Evolutionary conservation across 305 asterid genomes (phyloP).

Genomic region (Fraxinus albicans): DNA sequence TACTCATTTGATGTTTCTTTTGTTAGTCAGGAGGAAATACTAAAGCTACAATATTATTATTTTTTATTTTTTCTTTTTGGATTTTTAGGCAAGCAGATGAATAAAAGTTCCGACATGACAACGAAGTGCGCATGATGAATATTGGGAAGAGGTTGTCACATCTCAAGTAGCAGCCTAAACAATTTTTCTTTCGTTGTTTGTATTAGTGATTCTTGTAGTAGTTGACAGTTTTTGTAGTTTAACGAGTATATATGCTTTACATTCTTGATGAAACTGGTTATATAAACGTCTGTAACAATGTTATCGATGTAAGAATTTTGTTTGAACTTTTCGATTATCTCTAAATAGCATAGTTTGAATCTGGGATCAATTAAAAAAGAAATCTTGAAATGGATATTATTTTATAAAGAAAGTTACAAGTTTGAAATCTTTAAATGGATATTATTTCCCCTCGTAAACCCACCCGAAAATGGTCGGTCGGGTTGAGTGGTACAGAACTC

Average conservation of each 20-base stretch:
- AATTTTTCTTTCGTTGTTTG: background rate
- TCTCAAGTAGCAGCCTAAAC: background rate
- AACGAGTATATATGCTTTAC: background rate
- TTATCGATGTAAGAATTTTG: background rate
- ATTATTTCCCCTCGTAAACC: too few relatives aligned
- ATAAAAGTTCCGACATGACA: background rate
- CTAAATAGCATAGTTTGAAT: background rate
- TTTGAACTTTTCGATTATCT: background rate
- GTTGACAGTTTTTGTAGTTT: background rate
- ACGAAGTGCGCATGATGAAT: background rate
- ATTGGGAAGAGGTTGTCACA: background rate
- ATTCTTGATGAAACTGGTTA: background rate
- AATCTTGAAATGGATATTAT: too few relatives aligned
- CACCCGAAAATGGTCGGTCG: too few relatives aligned
- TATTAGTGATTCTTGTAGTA: background rate
- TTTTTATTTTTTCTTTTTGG: background rate
- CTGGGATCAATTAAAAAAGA: too few relatives aligned
- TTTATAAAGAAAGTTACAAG: too few relatives aligned
- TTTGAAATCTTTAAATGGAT: too few relatives aligned
- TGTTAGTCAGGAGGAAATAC: background rate
- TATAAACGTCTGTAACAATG: background rate
- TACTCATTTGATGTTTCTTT: background rate
- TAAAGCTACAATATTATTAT: background rate
- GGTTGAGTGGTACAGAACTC: too few relatives aligned
- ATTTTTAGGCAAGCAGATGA: constrained; percentile 18